phyloP scores from a whole-genome alignment of 129 eudicot genomes.

The Flaveria trinervia region DNA sequence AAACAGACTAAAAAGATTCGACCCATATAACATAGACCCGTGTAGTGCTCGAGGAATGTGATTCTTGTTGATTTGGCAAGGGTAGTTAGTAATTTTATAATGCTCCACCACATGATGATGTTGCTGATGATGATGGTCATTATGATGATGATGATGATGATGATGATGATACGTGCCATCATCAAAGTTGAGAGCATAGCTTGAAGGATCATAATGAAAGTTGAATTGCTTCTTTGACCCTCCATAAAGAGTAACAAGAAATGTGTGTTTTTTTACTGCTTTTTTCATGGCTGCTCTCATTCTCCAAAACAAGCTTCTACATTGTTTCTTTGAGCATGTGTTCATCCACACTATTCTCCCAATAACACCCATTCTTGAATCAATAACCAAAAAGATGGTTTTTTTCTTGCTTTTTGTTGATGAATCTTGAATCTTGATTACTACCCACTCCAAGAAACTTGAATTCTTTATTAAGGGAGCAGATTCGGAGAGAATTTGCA shows the following conservation, averaged over 20 bases:
- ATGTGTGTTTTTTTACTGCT: conserved; percentile 40
- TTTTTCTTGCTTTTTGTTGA: conserved; percentile 4
- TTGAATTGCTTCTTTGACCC: conserved; percentile 39
- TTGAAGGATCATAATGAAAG: conserved; percentile 78
- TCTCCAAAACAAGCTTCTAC: conserved; percentile 56
- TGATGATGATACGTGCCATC: conserved; percentile 46
- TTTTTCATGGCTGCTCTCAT: conserved; percentile 57
- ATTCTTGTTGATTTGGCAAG: conserved; percentile 25
- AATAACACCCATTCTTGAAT: conserved; percentile 36
- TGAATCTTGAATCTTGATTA: conserved; percentile 18
- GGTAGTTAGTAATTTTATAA: conserved; percentile 32
- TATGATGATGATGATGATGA: conserved; percentile 8
- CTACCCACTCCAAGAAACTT: conserved; percentile 25
- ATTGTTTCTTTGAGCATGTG: conserved; percentile 49
- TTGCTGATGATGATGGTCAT: conserved; percentile 4
- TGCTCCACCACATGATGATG: conserved; percentile 25
- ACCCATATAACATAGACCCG: conserved; percentile 64
- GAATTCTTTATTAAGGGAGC: background rate
- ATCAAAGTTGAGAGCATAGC: conserved; percentile 90
- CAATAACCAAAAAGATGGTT: background rate
- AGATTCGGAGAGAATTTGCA: conserved; percentile 13
- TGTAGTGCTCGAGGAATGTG: conserved; percentile 22
- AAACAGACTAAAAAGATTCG: conserved; percentile 32
- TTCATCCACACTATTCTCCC: conserved; percentile 44
- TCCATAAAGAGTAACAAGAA: conserved; percentile 37